These are phyloP conservation scores for Coemansia sp. DNA, from an alignment of 192 early-diverging fungal species.

Conservation along the genomic window DNA sequence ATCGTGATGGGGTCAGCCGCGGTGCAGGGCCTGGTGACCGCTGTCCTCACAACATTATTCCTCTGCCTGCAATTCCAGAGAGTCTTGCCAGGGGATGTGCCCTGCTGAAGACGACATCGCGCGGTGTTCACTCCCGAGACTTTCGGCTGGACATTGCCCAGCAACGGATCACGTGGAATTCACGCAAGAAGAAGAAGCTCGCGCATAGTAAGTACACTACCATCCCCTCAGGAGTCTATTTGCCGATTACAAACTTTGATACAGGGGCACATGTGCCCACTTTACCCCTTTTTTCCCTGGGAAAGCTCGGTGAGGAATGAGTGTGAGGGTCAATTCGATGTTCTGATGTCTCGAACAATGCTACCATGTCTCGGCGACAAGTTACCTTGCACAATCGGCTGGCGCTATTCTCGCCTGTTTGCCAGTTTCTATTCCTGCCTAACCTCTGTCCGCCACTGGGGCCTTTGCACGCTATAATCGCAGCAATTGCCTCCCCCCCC, in stretches of 20 bases:
- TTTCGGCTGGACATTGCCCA: slow-evolving; percentile 55
- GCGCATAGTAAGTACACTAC: slow-evolving; percentile 46
- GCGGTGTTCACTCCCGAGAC: slow-evolving; percentile 40
- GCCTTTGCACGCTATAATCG: too few relatives aligned
- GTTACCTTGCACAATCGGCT: too few relatives aligned
- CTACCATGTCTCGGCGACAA: too few relatives aligned
- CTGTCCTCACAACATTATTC: slow-evolving; percentile 5
- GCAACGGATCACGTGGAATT: slow-evolving; percentile 55
- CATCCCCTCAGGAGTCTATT: neutral
- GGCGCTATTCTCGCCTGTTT: too few relatives aligned
- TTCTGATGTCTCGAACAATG: neutral
- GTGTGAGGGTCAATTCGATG: neutral
- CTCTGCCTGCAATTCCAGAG: slow-evolving; percentile 34
- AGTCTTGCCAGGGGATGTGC: slow-evolving; percentile 39
- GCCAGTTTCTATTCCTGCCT: too few relatives aligned
- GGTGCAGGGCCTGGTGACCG: slow-evolving; percentile 7
- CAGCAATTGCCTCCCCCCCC: too few relatives aligned
- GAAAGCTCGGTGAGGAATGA: neutral
- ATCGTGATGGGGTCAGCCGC: slow-evolving; percentile 10
- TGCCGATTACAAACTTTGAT: neutral
- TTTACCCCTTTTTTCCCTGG: neutral
- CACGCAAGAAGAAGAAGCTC: slow-evolving; percentile 54
- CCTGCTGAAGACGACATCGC: slow-evolving; percentile 51
- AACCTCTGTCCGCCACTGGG: too few relatives aligned
- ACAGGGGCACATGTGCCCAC: neutral